phyloP scores from a whole-genome alignment of 495 filamentous ascomycete genomes.

The Penicillium subrubescens region DNA sequence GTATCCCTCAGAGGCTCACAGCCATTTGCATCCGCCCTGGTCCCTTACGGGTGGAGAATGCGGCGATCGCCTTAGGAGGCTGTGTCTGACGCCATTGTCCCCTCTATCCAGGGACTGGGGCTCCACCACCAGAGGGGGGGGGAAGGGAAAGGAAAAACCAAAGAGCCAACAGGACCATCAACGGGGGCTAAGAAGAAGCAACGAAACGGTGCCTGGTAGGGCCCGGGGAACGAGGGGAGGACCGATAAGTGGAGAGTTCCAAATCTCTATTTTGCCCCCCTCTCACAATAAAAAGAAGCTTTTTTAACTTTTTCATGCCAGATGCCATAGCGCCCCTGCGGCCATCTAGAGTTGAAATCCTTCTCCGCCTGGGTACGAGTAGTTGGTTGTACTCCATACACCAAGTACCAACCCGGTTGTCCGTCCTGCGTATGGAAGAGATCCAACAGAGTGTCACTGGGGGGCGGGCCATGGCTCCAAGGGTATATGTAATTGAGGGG shows the following conservation, averaged over 20 bases:
- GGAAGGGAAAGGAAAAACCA: slow-evolving; percentile 10
- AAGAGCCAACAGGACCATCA: background rate
- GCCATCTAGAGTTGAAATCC: background rate
- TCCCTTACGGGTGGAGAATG: slow-evolving; percentile 50
- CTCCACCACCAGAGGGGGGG: slow-evolving; percentile 11
- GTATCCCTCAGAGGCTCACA: slow-evolving; percentile 30
- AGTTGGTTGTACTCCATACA: background rate
- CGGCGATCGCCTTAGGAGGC: slow-evolving; percentile 41
- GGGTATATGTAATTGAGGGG: background rate
- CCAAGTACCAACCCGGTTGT: background rate
- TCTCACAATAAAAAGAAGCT: slow-evolving; percentile 4
- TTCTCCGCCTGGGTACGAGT: background rate
- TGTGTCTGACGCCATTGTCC: slow-evolving; percentile 38
- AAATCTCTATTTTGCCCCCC: background rate
- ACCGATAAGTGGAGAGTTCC: slow-evolving; percentile 1
- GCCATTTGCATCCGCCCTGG: slow-evolving; percentile 35
- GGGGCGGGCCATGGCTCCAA: background rate
- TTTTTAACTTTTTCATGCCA: slow-evolving; percentile 5
- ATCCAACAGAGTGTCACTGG: background rate
- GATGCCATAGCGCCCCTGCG: background rate
- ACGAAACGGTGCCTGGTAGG: background rate
- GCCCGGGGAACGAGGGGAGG: background rate
- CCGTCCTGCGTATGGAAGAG: background rate
- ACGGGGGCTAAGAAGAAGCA: slow-evolving; percentile 1
- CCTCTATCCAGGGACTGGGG: slow-evolving; percentile 17